phyloP scores from a whole-genome alignment of 208 protist genomes.

The Herpetomonas samuelpessoai region DNA sequence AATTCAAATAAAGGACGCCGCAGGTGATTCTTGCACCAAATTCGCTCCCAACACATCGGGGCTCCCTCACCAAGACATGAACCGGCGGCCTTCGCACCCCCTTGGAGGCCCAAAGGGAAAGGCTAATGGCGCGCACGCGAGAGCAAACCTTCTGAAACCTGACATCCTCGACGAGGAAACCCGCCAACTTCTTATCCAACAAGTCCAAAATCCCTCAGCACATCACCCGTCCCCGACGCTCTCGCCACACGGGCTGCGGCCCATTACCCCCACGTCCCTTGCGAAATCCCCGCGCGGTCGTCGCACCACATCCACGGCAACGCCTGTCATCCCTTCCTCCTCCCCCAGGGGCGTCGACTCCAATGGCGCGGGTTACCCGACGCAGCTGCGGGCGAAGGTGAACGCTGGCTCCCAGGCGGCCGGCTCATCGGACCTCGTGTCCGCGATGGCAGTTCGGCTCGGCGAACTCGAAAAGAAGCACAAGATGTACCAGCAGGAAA shows the following conservation, averaged over 20 bases:
- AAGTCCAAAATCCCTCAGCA: conserved; percentile 35
- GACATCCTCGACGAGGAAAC: conserved; percentile 85
- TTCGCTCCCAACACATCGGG: too few species aligned
- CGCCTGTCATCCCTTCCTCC: not conserved
- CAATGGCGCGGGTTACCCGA: conserved; percentile 24
- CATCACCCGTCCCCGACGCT: conserved; percentile 9
- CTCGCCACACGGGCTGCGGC: not conserved
- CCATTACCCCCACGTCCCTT: not conserved
- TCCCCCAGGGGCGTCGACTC: not conserved
- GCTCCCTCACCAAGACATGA: too few species aligned
- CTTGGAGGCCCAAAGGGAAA: too few species aligned
- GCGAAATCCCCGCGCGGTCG: not conserved
- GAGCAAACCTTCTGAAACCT: conserved; percentile 52
- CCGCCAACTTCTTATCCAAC: conserved; percentile 55
- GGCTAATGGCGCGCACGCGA: conserved; percentile 7
- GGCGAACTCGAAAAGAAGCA: conserved; percentile 65
- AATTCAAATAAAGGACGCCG: too few species aligned
- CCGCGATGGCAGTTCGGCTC: conserved; percentile 69
- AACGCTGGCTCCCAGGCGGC: conserved; percentile 20
- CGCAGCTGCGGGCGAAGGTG: conserved; percentile 53
- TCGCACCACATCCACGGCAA: not conserved
- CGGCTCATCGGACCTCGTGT: conserved; percentile 52
- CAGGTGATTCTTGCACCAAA: too few species aligned
- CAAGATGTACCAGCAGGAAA: conserved; percentile 61
- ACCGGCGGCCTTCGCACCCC: too few species aligned